These are phyloP conservation scores for Taphrina sp. DNA, from an alignment of 1,139 yeast species.

Conservation along the genomic window DNA sequence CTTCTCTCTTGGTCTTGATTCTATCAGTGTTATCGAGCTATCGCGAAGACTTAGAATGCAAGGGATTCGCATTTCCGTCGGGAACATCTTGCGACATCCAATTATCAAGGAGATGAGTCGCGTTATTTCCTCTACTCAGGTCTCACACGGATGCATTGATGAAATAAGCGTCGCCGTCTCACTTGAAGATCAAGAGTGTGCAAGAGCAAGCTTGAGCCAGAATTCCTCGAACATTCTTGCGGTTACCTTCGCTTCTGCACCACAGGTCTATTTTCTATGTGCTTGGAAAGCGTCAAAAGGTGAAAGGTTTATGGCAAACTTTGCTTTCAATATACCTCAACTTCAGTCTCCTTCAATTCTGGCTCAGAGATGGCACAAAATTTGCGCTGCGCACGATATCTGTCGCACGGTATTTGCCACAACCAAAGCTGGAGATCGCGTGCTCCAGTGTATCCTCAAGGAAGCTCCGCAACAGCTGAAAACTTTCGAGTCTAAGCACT, in stretches of 20 bases:
- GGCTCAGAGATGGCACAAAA: constrained; percentile 34
- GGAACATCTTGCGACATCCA: constrained; percentile 36
- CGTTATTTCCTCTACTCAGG: neutral
- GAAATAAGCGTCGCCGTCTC: neutral
- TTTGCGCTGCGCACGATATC: constrained; percentile 29
- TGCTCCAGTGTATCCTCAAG: constrained; percentile 35
- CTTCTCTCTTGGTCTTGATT: constrained; percentile 38
- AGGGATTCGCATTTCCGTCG: constrained; percentile 36
- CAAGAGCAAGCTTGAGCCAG: too few relatives aligned
- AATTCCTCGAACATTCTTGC: too few relatives aligned
- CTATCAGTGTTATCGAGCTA: constrained; percentile 38
- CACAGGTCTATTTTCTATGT: constrained; percentile 38
- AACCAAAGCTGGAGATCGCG: constrained; percentile 13
- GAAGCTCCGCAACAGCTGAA: neutral
- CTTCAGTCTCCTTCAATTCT: constrained; percentile 22
- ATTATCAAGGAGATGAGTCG: constrained; percentile 33
- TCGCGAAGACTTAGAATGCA: constrained; percentile 33
- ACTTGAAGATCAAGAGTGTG: neutral
- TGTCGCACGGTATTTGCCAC: constrained; percentile 38
- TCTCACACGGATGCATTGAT: neutral
- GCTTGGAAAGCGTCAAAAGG: constrained; percentile 36
- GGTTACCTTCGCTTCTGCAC: constrained; percentile 37
- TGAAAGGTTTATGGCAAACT: constrained; percentile 35
- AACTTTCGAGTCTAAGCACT: constrained; percentile 25
- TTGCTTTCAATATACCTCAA: constrained; percentile 27